Evolutionary conservation across 83 land plant genomes (phyloP).

Genomic region (Diphasiastrum complanatum): DNA sequence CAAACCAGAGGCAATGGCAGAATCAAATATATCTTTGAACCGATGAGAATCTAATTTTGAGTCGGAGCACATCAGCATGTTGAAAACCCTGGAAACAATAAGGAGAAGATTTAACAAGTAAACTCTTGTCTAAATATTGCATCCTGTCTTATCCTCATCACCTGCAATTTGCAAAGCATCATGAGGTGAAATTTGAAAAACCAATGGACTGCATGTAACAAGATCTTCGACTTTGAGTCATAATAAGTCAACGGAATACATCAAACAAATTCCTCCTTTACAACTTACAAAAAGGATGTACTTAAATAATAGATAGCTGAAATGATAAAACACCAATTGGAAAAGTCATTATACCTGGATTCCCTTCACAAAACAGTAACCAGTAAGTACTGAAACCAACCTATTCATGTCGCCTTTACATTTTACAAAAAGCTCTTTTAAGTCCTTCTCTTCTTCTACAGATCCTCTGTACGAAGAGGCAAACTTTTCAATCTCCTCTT

Average conservation of each 20-base stretch:
- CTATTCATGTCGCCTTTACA: slow-evolving; percentile 75
- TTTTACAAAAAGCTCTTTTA: slow-evolving; percentile 49
- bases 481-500: slow-evolving; percentile 82
- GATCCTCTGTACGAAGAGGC: slow-evolving; percentile 84
- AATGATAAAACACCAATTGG: too few relatives aligned
- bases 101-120: background rate
- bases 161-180: too few relatives aligned
- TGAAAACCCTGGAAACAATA: slow-evolving; percentile 63
- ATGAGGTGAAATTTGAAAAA: too few relatives aligned
- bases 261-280: too few relatives aligned
- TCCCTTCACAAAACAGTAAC: background rate
- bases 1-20: slow-evolving; percentile 66
- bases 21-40: slow-evolving; percentile 78
- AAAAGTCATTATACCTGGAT: background rate
- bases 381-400: slow-evolving; percentile 15
- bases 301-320: too few relatives aligned
- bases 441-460: slow-evolving; percentile 61
- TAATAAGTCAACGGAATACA: too few relatives aligned
- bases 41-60: slow-evolving; percentile 81
- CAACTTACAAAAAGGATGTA: too few relatives aligned
- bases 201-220: too few relatives aligned
- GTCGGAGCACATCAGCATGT: slow-evolving; percentile 74
- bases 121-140: background rate
- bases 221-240: too few relatives aligned
- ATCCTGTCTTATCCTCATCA: too few relatives aligned